Evolutionary conservation across 768 basidiomycete genomes (phyloP).

Genomic region (Tremella fuciformis): DNA sequence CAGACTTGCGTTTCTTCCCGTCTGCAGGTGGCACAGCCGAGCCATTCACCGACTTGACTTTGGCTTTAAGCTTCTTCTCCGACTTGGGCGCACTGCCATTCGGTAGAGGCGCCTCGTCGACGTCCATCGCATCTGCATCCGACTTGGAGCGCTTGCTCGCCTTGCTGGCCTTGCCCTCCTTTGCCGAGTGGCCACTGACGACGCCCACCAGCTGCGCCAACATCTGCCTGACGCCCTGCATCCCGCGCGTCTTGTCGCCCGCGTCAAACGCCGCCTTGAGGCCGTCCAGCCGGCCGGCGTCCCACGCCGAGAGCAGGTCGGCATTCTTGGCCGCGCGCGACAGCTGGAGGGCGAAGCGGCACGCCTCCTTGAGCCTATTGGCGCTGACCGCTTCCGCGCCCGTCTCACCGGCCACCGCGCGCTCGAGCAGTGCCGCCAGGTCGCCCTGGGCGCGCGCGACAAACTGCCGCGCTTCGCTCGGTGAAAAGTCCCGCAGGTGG

Average conservation of each 20-base stretch:
- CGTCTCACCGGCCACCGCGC: slow-evolving; percentile 55
- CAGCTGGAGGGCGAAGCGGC: slow-evolving; percentile 66
- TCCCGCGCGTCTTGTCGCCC: slow-evolving; percentile 62
- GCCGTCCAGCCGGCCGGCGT: slow-evolving; percentile 56
- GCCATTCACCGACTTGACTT: slow-evolving; percentile 2
- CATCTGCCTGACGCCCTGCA: slow-evolving; percentile 62
- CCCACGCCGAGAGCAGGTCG: slow-evolving; percentile 58
- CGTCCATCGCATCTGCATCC: slow-evolving; percentile 15
- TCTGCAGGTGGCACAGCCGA: slow-evolving; percentile 3
- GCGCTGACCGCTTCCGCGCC: slow-evolving; percentile 53
- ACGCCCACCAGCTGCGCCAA: slow-evolving; percentile 61
- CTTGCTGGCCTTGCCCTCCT: slow-evolving; percentile 21
- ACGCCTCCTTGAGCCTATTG: slow-evolving; percentile 70
- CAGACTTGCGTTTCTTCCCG: not conserved
- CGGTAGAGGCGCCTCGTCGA: slow-evolving; percentile 1
- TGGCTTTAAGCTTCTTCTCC: not conserved
- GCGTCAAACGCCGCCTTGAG: slow-evolving; percentile 58
- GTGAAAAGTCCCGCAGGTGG: slow-evolving; percentile 55
- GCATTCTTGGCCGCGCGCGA: slow-evolving; percentile 63
- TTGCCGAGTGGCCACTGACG: slow-evolving; percentile 24
- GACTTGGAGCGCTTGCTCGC: slow-evolving; percentile 10
- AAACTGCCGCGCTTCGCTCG: slow-evolving; percentile 55
- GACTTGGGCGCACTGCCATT: not conserved
- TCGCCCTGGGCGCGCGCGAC: slow-evolving; percentile 58
- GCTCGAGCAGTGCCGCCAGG: slow-evolving; percentile 57